Base-by-base conservation (phyloP, 1,284 basidiomycete genomes). In the Ustilago loliicola region DNA sequence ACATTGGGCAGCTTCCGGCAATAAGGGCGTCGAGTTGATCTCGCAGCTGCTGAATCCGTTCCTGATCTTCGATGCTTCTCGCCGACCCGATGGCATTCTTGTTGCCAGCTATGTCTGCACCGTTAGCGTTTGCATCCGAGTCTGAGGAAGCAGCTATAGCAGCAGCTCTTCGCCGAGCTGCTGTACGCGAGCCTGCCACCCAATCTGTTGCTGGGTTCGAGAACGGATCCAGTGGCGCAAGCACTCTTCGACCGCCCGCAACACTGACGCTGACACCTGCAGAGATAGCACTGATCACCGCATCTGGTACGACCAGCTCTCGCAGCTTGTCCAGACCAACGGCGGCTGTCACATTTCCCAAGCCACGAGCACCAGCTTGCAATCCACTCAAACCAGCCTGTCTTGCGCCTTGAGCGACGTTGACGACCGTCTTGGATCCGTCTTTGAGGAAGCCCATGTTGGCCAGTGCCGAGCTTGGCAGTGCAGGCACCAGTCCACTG, bases 21-120 rank as follows among this genome's bases (percentile, higher is more conserved):
- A 86, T 79, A n/a, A 86, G 66, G 3, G 80, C 65, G 48, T 85
- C 84, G 47, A 86, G 63, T 67, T 86, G 83, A 36, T 77, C 72
- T 19, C 83, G 72, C 29, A 85, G 59, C 57, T 79, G 77, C 57
- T 83, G 82, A 21, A 83, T 68, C 38, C 72, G 56, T 47, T 83
- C 70, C 51, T 80, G 70, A 48, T 81, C 80, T 42, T 80, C 82
- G 23, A 63, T 58, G 19, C 55, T 67, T 30, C 74, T 68, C 7
- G 54, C 52, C 13, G 66, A 54, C 21, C 69, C 71, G 7, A 56
- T 38, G 7, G 47, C 45, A 3, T 50, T 52, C 30, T 56, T 65
- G 23, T 45, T 29, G 1, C 10, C 23, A 2, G 40, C 64, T 36
- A 42, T 42, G 10, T 47, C 40, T n/a, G 53, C 65, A 10, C n/a